Percentiles rank a stretch among this genome's conserved stretches.
Conservation (phyloP, 1,284 basidiomycete genomes). For the Ceratobasidium sp. region DNA sequence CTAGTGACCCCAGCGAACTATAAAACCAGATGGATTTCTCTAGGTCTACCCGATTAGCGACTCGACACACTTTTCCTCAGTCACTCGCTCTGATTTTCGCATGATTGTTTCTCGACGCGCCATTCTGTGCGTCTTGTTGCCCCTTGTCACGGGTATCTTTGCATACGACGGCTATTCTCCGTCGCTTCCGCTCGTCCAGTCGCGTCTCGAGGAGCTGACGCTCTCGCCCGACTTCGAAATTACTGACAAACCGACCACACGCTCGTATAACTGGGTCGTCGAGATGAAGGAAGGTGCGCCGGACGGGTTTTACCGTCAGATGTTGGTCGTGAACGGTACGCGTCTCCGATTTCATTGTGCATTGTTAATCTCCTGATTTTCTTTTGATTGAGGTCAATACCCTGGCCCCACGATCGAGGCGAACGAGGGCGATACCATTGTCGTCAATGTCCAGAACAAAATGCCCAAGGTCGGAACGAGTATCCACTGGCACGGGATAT, state of each 20-base stretch:
- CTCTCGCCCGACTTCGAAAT: conserved; percentile 44
- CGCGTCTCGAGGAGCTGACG: conserved; percentile 36
- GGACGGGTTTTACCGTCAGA: conserved; percentile 58
- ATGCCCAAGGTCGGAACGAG: conserved; percentile 57
- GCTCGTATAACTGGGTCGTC: conserved; percentile 58
- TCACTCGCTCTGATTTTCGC: background rate
- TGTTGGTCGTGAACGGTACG: conserved; percentile 64
- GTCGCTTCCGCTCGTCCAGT: conserved; percentile 17
- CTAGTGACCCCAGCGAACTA: too few species aligned
- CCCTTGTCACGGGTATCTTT: background rate
- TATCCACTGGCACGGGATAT: conserved; percentile 64
- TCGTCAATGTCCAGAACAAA: conserved; percentile 61
- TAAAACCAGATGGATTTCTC: too few species aligned
- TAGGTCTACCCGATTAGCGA: too few species aligned
- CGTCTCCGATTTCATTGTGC: background rate
- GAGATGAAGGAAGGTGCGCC: conserved; percentile 56
- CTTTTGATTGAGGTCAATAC: conserved; percentile 54
- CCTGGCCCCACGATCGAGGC: conserved; percentile 66
- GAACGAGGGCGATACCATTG: conserved; percentile 62
- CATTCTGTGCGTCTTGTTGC: conserved; percentile 4
- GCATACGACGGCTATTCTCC: background rate
- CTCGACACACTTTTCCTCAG: background rate
- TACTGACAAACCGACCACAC: conserved; percentile 56
- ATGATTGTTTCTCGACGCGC: conserved; percentile 26
- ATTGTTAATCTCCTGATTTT: background rate